Evolutionary conservation across 1,284 basidiomycete species (phyloP).

Genomic region (Schizophyllum commune): DNA sequence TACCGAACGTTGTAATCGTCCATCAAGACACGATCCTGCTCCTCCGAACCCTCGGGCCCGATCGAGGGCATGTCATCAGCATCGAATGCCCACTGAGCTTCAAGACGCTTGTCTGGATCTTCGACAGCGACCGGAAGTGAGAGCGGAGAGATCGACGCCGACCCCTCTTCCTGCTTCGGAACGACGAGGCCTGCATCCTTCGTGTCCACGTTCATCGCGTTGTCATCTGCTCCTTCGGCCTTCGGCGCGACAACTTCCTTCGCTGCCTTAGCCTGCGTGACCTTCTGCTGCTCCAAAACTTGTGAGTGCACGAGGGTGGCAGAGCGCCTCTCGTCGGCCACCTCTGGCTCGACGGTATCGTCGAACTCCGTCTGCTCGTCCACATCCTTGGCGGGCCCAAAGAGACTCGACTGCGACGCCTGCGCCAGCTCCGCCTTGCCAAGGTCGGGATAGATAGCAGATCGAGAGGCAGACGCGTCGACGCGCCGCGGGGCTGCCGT

Average conservation of each 20-base stretch:
- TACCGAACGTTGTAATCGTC: conserved; percentile 65
- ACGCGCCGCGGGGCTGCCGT: conserved; percentile 7
- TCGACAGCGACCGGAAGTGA: conserved; percentile 5
- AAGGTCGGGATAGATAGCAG: not conserved
- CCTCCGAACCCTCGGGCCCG: conserved; percentile 57
- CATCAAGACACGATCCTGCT: conserved; percentile 57
- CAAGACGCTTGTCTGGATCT: conserved; percentile 34
- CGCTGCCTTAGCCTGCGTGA: conserved; percentile 15
- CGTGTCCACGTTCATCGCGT: conserved; percentile 25
- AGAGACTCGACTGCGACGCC: conserved; percentile 2
- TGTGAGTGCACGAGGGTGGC: not conserved
- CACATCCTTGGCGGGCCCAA: not conserved
- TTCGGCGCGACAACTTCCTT: conserved; percentile 8
- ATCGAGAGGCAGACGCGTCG: not conserved
- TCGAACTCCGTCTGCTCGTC: not conserved
- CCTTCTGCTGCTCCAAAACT: not conserved
- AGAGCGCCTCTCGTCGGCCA: not conserved
- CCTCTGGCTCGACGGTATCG: not conserved
- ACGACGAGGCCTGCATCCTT: conserved; percentile 24
- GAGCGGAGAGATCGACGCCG: too few relatives aligned
- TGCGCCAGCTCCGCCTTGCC: not conserved
- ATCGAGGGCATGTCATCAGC: conserved; percentile 49
- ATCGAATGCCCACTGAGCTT: conserved; percentile 68
- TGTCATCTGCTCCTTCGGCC: conserved; percentile 11
- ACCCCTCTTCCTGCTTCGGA: too few relatives aligned